phyloP scores from a whole-genome alignment of 352 stramenopile genomes.

The Pythium graminicola region DNA sequence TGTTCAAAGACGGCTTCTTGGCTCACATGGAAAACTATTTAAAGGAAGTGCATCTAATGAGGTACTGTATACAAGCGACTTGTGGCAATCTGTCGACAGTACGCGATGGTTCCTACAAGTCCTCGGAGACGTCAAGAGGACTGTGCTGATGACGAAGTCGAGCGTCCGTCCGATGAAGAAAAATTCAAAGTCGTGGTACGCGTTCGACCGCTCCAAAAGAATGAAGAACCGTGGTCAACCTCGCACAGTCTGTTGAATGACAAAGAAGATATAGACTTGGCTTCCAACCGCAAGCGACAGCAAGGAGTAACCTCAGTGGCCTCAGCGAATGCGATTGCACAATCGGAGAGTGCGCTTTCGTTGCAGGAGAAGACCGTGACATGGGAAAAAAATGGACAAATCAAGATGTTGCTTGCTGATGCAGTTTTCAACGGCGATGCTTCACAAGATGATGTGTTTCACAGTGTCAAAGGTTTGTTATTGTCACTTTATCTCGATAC shows the following conservation, averaged over 20 bases:
- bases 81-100: no score
- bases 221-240: constrained; percentile 34
- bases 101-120: neutral
- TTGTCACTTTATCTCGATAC: no score
- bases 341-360: constrained; percentile 17
- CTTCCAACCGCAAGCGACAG: neutral
- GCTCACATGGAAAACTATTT: constrained; percentile 9
- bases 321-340: neutral
- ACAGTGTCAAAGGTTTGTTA: constrained; percentile 43
- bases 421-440: constrained; percentile 37
- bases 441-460: constrained; percentile 39
- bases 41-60: neutral
- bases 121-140: neutral
- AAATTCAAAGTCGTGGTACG: constrained; percentile 62
- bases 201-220: constrained; percentile 44
- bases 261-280: neutral
- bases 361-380: constrained; percentile 32
- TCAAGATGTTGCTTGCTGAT: constrained; percentile 49
- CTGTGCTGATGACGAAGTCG: neutral
- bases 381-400: constrained; percentile 65
- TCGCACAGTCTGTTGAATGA: neutral
- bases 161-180: constrained; percentile 28
- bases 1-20: no score
- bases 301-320: neutral
- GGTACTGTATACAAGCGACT: no score